phyloP scores from a whole-genome alignment of 257 asterid genomes.

The Solanum chilense region DNA sequence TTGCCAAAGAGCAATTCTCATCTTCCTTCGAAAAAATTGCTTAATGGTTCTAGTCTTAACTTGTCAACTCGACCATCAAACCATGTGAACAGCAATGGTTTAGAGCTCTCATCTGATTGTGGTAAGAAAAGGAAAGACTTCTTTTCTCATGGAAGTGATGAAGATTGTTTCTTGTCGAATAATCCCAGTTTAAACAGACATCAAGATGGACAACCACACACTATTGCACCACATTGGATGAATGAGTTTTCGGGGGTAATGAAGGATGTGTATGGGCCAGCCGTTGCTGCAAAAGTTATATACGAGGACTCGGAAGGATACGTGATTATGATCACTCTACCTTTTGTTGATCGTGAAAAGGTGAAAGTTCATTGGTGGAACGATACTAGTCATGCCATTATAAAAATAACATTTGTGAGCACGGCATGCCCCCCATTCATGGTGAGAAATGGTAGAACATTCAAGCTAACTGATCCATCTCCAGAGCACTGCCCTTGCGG shows the following conservation, averaged over 20 bases:
- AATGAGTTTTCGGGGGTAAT: constrained; percentile 46
- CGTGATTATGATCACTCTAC: constrained; percentile 49
- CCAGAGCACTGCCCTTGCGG: constrained; percentile 80
- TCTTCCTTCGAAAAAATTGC: constrained; percentile 37
- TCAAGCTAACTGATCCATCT: constrained; percentile 56
- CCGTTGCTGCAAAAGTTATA: constrained; percentile 52
- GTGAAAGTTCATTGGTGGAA: constrained; percentile 77
- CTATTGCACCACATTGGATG: constrained; percentile 47
- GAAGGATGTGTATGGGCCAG: constrained; percentile 49
- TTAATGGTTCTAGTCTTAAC: constrained; percentile 43
- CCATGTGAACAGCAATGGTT: constrained; percentile 21
- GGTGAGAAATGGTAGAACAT: constrained; percentile 50
- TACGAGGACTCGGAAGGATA: constrained; percentile 66
- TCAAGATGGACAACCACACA: constrained; percentile 33
- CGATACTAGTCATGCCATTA: constrained; percentile 48
- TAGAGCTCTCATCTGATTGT: constrained; percentile 40
- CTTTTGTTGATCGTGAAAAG: constrained; percentile 50
- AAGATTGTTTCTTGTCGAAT: constrained; percentile 19
- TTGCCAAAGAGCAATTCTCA: constrained; percentile 25
- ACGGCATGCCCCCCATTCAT: constrained; percentile 51
- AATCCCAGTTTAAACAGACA: constrained; percentile 7
- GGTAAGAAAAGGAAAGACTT: constrained; percentile 54
- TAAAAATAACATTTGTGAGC: constrained; percentile 57
- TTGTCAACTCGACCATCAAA: constrained; percentile 36
- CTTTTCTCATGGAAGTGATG: constrained; percentile 36